A percentile compares a stretch with the other conserved stretches of the same genome.
These are phyloP conservation scores for Fusarium redolens DNA, from an alignment of 2,329 filamentous ascomycete species.

Conservation along the genomic window DNA sequence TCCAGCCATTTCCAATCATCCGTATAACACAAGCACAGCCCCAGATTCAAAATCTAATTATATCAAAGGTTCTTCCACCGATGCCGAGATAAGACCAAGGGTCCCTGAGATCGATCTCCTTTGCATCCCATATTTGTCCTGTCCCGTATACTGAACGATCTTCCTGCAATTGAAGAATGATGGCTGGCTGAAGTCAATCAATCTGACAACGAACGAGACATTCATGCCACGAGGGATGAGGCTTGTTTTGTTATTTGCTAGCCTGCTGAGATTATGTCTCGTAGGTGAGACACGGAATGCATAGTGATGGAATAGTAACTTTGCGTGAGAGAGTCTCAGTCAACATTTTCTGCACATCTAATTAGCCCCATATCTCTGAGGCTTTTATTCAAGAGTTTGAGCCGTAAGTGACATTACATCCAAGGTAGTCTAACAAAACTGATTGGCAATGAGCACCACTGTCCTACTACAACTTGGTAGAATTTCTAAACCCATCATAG, in stretches of 20 bases:
- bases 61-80: too few species aligned
- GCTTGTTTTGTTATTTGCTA: background rate
- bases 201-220: background rate
- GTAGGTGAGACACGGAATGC: background rate
- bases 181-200: too few species aligned
- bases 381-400: too few species aligned
- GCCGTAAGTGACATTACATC: background rate
- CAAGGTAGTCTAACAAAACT: fast-evolving
- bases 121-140: too few species aligned
- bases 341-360: background rate
- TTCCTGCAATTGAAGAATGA: background rate
- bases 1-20: too few species aligned
- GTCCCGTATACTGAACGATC: too few species aligned
- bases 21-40: too few species aligned
- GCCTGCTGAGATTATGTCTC: fast-evolving
- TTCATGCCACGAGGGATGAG: fast-evolving
- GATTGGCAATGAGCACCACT: background rate
- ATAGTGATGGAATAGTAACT: background rate
- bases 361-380: fast-evolving
- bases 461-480: too few species aligned
- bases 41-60: too few species aligned
- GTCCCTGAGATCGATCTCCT: too few species aligned
- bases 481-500: too few species aligned
- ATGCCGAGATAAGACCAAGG: too few species aligned
- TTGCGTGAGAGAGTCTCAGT: background rate